Conservation (phyloP, 345 rosid genomes). For the Salix suchowensis region DNA sequence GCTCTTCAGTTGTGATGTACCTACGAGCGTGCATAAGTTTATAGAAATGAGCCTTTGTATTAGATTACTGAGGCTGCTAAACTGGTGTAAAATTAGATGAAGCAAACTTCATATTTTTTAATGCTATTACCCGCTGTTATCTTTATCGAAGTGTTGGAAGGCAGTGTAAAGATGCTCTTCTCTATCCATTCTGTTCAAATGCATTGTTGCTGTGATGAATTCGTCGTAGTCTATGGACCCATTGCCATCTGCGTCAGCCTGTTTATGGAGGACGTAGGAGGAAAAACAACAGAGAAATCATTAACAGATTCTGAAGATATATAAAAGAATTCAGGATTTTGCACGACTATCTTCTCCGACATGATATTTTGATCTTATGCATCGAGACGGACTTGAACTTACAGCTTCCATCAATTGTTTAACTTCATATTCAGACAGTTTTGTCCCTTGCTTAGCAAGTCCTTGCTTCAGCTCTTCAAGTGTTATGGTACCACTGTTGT, state of each 20-base stretch:
- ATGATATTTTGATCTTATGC: neutral
- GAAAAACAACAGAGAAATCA: neutral
- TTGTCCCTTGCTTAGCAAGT: conserved; percentile 90
- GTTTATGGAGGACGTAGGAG: neutral
- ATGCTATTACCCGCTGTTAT: conserved; percentile 67
- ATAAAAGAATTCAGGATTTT: neutral
- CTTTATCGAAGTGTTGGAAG: conserved; percentile 81
- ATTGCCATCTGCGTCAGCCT: conserved; percentile 92
- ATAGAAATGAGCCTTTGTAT: neutral
- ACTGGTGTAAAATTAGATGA: neutral
- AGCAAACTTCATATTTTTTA: neutral
- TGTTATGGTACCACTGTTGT: conserved; percentile 86
- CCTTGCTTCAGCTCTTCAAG: conserved; percentile 90
- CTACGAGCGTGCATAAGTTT: conserved; percentile 12
- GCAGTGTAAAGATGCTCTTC: conserved; percentile 78
- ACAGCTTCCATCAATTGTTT: conserved; percentile 94
- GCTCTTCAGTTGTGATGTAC: conserved; percentile 77
- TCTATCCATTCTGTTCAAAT: conserved; percentile 64
- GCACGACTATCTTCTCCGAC: neutral
- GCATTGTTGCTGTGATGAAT: conserved; percentile 82
- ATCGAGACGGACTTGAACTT: conserved; percentile 21
- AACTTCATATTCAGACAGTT: conserved; percentile 75
- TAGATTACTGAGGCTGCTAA: neutral
- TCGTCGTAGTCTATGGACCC: conserved; percentile 79
- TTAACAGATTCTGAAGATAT: neutral